Base-by-base conservation (phyloP, 2,329 filamentous ascomycete species). In the Aspergillus sp. region DNA sequence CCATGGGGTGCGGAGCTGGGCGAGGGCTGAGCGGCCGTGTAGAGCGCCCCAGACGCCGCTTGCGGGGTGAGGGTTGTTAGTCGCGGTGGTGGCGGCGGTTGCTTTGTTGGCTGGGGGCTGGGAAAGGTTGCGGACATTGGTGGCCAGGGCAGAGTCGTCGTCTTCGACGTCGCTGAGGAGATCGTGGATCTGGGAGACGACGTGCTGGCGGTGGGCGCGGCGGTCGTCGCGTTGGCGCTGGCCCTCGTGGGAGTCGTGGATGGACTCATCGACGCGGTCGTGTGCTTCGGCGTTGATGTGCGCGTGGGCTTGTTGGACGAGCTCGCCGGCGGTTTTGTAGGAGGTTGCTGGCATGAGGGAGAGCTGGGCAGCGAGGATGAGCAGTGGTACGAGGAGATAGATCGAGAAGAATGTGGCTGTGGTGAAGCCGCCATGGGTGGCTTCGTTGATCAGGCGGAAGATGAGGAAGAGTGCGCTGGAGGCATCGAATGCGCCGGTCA, bases 311-410 rank as follows among this genome's bases (percentile, higher is more conserved):
- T 90, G 82, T 52, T 85, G 82, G 5, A 94, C 85, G 36, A 96
- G 81, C 70, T 97, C 91, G 43, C 90, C 89, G 1, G 92, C 84
- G 0, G 88, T 93, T 72, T 94, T 92, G 77, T 94, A 94, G 1
- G 87, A 91, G 58, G 86, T 84, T 14, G 75, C 76, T 0, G 90
- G 90, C 79, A 95, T 87, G 59, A 93, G 63, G 38, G 84, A 80
- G 21, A 93, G 63, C 71, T 94, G 88, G 16, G 83, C 77, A 23
- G 86, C 50, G 13, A 86, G 64, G 49, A 94, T 89, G 49, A 85
- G 76, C 3, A 78, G 67, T 0, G 90, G 90, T 0, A 94, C 87
- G 16, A 82, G 59, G 14, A 94, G 80, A 64, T 94, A 95, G 11
- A 72, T 64, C 2, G 89, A 73, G 70, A 94, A 94, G 74, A 94